Evolutionary conservation across 306 rosid genomes (phyloP).

Genomic region (Lagenaria siceraria): DNA sequence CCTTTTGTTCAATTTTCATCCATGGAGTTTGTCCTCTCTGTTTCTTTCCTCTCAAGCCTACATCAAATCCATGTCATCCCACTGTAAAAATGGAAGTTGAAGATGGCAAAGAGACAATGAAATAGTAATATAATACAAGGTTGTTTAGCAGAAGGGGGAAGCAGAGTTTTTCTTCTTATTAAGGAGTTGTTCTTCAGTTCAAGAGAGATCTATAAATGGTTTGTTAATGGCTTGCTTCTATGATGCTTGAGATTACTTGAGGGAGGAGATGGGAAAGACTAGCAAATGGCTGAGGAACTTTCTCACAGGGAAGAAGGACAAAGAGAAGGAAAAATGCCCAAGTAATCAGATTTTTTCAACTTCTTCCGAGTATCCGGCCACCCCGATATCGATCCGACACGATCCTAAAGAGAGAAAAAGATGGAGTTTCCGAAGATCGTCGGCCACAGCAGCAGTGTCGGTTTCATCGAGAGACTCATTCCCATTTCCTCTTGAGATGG

Average conservation of each 20-base stretch:
- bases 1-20: background rate
- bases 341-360: constrained; percentile 19
- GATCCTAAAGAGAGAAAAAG: constrained; percentile 66
- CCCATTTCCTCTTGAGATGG: constrained; percentile 21
- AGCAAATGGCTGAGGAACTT: constrained; percentile 69
- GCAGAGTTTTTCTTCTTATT: background rate
- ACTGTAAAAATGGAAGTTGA: background rate
- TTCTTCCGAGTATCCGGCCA: constrained; percentile 28
- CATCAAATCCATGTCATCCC: background rate
- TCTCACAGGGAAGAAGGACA: constrained; percentile 57
- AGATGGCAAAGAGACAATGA: background rate
- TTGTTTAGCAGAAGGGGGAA: background rate
- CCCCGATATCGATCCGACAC: constrained; percentile 32
- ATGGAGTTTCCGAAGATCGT: constrained; percentile 87
- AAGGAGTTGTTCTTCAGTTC: constrained; percentile 14
- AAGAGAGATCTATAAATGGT: constrained; percentile 23
- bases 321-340: constrained; percentile 22
- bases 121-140: background rate
- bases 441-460: constrained; percentile 22
- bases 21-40: background rate
- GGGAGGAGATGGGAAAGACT: constrained; percentile 63
- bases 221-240: constrained; percentile 16
- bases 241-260: constrained; percentile 17
- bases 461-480: constrained; percentile 23
- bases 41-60: constrained; percentile 1